Conservation (phyloP, 371 early-diverging fungal species). For the Cokeromyces recurvatus region DNA sequence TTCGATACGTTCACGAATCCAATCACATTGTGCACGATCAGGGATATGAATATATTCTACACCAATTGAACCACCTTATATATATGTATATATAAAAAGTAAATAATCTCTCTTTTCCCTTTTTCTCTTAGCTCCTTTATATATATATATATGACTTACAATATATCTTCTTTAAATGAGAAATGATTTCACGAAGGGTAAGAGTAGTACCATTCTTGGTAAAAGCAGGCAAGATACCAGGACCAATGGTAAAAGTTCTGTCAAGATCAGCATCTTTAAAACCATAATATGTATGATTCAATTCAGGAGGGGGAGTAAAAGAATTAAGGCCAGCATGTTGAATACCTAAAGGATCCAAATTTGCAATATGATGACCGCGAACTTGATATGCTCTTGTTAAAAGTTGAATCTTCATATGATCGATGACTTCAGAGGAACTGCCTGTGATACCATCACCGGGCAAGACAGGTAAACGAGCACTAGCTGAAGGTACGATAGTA, state of each 20-base stretch:
- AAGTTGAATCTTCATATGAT: slow-evolving; percentile 98
- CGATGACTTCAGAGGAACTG: slow-evolving; percentile 68
- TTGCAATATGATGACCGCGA: slow-evolving; percentile 94
- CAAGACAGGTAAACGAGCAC: slow-evolving; percentile 62
- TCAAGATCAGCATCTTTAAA: slow-evolving; percentile 91
- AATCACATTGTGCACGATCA: slow-evolving; percentile 94
- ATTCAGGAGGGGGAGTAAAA: slow-evolving; percentile 77
- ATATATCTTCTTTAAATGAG: slow-evolving; percentile 79
- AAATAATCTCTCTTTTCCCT: not conserved
- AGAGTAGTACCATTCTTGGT: slow-evolving; percentile 56
- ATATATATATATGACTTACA: slow-evolving; percentile 36
- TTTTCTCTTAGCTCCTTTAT: not conserved
- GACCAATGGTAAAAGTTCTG: slow-evolving; percentile 86
- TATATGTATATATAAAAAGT: not conserved
- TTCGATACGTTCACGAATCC: slow-evolving; percentile 92
- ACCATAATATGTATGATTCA: slow-evolving; percentile 85
- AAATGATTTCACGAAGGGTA: slow-evolving; percentile 88
- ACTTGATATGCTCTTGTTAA: slow-evolving; percentile 95
- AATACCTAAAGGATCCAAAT: slow-evolving; percentile 91
- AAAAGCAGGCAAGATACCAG: slow-evolving; percentile 93
- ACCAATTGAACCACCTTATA: slow-evolving; percentile 55
- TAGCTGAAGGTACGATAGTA: slow-evolving; percentile 66
- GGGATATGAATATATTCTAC: slow-evolving; percentile 97
- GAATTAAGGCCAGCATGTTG: slow-evolving; percentile 54
- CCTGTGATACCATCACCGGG: slow-evolving; percentile 34